Conservation (phyloP, 2,329 filamentous ascomycete genomes). For the Fusarium sp. region DNA sequence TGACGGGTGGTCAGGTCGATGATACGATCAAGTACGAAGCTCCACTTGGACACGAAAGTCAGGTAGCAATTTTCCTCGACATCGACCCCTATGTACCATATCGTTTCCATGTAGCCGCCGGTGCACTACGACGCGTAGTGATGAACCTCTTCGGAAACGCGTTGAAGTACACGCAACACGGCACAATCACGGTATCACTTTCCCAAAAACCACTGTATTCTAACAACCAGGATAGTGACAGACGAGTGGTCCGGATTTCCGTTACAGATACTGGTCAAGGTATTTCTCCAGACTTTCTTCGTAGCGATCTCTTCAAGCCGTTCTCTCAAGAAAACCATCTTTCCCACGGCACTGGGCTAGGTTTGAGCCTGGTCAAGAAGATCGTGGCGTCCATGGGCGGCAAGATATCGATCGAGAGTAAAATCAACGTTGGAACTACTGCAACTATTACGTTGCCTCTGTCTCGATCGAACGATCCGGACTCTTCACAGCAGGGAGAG, state of each 20-base stretch:
- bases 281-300: constrained; percentile 72
- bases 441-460: constrained; percentile 50
- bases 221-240: neutral
- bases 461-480: neutral
- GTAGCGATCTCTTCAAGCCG: constrained; percentile 70
- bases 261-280: constrained; percentile 74
- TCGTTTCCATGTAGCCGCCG: constrained; percentile 65
- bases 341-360: constrained; percentile 70
- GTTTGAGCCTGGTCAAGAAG: constrained; percentile 71
- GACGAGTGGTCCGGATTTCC: constrained; percentile 50
- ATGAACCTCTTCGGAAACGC: constrained; percentile 73
- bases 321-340: constrained; percentile 73
- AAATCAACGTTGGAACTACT: constrained; percentile 51
- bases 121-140: constrained; percentile 62
- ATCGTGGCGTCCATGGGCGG: constrained; percentile 71
- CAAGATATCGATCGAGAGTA: constrained; percentile 65
- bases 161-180: constrained; percentile 66
- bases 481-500: neutral
- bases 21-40: constrained; percentile 1
- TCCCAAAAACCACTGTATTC: constrained; percentile 30
- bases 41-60: constrained; percentile 19
- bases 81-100: constrained; percentile 60
- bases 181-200: constrained; percentile 48
- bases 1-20: neutral
- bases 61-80: constrained; percentile 47